These are phyloP conservation scores for Camillea tinctor DNA, from an alignment of 2,329 filamentous ascomycete species.

Conservation along the genomic window DNA sequence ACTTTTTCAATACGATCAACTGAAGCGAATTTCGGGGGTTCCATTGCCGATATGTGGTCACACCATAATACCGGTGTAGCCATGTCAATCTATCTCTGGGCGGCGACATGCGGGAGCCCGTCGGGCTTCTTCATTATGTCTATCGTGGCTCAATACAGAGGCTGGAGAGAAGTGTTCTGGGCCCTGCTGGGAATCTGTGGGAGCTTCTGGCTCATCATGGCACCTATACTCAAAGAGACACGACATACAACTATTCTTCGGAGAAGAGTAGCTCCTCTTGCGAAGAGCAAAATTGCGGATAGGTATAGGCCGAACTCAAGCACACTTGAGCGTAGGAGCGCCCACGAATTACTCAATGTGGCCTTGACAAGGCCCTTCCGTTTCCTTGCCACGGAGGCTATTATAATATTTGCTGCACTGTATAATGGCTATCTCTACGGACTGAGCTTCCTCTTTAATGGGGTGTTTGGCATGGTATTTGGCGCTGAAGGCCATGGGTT, in stretches of 20 bases:
- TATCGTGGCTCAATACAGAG: slow-evolving; percentile 41
- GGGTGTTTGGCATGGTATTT: slow-evolving; percentile 48
- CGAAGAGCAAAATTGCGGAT: slow-evolving; percentile 23
- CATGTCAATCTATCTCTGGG: slow-evolving; percentile 39
- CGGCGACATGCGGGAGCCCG: slow-evolving; percentile 44
- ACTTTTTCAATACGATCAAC: neutral
- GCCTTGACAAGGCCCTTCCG: slow-evolving; percentile 46
- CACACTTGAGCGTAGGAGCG: slow-evolving; percentile 35
- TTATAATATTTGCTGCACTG: slow-evolving; percentile 45
- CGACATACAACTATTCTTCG: slow-evolving; percentile 43
- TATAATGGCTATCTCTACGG: slow-evolving; percentile 51
- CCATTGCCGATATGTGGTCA: slow-evolving; percentile 44
- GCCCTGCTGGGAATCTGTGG: slow-evolving; percentile 45
- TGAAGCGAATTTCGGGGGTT: slow-evolving; percentile 40
- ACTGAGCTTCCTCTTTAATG: slow-evolving; percentile 48
- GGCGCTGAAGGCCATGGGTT: slow-evolving; percentile 42
- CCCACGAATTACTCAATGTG: slow-evolving; percentile 39
- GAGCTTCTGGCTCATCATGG: slow-evolving; percentile 42
- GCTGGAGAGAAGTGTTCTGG: slow-evolving; percentile 45
- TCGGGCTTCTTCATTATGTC: slow-evolving; percentile 46
- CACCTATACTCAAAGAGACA: slow-evolving; percentile 40
- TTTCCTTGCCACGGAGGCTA: slow-evolving; percentile 45
- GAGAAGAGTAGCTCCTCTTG: slow-evolving; percentile 31
- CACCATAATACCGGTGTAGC: slow-evolving; percentile 40
- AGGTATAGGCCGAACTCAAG: slow-evolving; percentile 34